A percentile compares a stretch with the other conserved stretches of the same genome.
phyloP scores from a whole-genome alignment of 306 rosid species.

The Mimosa bimucronata region DNA sequence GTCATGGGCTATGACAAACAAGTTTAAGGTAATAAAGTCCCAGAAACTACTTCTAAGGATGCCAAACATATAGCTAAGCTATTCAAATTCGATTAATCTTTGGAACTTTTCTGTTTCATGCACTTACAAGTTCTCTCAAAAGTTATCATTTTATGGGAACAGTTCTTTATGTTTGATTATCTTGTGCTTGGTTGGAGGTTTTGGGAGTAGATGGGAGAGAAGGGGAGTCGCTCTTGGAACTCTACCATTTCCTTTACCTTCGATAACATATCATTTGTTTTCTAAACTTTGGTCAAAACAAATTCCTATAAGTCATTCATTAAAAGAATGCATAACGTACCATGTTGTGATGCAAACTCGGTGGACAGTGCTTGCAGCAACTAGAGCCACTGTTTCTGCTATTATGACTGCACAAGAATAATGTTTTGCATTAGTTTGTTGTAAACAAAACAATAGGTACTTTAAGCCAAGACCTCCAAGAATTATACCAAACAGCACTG shows the following conservation, averaged over 20 bases:
- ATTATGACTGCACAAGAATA: constrained; percentile 51
- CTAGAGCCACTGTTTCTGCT: constrained; percentile 71
- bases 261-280: background rate
- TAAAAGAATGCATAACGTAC: constrained; percentile 34
- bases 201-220: background rate
- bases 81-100: background rate
- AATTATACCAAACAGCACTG: background rate
- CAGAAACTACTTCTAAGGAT: background rate
- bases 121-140: background rate
- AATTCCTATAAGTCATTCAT: background rate
- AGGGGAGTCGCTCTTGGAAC: background rate
- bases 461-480: background rate
- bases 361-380: constrained; percentile 78
- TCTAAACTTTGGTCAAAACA: background rate
- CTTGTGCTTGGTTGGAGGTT: background rate
- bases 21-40: constrained; percentile 12
- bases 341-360: constrained; percentile 78
- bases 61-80: background rate
- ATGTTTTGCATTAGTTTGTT: background rate
- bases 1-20: background rate
- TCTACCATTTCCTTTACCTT: background rate
- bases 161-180: background rate
- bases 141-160: background rate
- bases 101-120: background rate
- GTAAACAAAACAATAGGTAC: background rate